phyloP scores from a whole-genome alignment of 2,329 filamentous ascomycete species.

The Alternaria postmessia region DNA sequence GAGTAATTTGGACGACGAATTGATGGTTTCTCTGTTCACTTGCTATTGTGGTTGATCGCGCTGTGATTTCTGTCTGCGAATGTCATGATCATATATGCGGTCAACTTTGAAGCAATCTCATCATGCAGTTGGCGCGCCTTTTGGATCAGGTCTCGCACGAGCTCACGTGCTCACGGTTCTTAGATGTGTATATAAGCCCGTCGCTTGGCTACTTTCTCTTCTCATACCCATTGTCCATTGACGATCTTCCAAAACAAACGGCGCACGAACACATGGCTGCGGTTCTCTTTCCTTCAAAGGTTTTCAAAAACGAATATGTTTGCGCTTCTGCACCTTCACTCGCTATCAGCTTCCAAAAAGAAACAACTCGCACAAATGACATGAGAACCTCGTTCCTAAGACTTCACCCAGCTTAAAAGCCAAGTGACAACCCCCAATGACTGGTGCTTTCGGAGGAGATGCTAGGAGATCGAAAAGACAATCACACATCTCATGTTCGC shows the following conservation, averaged over 20 bases:
- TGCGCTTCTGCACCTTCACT: not conserved
- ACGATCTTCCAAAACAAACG: not conserved
- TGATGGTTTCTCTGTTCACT: conserved; percentile 4
- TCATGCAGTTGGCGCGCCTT: not conserved
- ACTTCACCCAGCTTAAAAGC: not conserved
- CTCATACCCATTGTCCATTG: not conserved
- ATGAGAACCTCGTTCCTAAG: fast-evolving
- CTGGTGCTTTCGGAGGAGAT: not conserved
- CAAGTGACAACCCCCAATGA: not conserved
- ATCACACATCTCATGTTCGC: not conserved
- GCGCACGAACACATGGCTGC: not conserved
- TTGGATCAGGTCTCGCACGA: not conserved
- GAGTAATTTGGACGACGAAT: conserved; percentile 5
- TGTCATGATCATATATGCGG: not conserved
- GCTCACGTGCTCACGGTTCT: not conserved
- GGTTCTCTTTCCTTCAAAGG: too few species aligned
- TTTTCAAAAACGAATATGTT: not conserved
- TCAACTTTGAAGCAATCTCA: not conserved
- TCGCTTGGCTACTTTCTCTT: not conserved
- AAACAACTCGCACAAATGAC: too few species aligned
- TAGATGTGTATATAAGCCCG: not conserved
- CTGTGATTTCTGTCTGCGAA: not conserved
- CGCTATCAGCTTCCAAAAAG: too few species aligned
- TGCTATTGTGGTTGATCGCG: not conserved
- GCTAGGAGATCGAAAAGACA: not conserved